These are phyloP conservation scores for Fusarium falciforme DNA, from an alignment of 2,329 filamentous ascomycete genomes.

Conservation along the genomic window DNA sequence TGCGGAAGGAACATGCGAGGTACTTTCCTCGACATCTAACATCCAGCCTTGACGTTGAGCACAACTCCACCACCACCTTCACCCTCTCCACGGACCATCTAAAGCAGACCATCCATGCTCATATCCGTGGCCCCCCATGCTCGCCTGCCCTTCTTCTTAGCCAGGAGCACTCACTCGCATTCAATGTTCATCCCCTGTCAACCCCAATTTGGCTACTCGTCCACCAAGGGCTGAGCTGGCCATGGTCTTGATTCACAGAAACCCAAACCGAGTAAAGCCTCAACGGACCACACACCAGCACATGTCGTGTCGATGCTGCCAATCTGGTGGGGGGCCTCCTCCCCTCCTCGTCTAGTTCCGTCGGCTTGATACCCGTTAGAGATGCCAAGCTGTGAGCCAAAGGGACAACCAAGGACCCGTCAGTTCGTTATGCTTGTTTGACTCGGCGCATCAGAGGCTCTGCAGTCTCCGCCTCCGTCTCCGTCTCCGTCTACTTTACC, in stretches of 20 bases:
- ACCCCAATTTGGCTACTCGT: slow-evolving; percentile 12
- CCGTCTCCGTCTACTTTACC: slow-evolving; percentile 1
- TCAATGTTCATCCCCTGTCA: neutral
- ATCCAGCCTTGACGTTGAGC: neutral
- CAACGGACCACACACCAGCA: neutral
- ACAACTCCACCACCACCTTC: neutral
- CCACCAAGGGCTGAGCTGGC: neutral
- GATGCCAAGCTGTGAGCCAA: slow-evolving; percentile 23
- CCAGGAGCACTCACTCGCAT: neutral
- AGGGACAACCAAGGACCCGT: neutral
- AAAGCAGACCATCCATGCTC: neutral
- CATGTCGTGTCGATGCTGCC: neutral
- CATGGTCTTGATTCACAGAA: slow-evolving; percentile 4
- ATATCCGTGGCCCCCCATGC: neutral
- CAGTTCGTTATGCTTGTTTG: slow-evolving; percentile 34
- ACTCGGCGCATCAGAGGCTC: slow-evolving; percentile 12
- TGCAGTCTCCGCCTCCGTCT: slow-evolving; percentile 17
- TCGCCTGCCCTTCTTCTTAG: neutral
- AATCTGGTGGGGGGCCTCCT: neutral
- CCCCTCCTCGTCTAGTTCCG: slow-evolving; percentile 19
- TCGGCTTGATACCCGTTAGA: slow-evolving; percentile 16
- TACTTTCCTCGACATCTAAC: neutral
- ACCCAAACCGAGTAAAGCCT: slow-evolving; percentile 6
- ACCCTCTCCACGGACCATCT: slow-evolving; percentile 2
- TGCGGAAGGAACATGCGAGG: slow-evolving; percentile 1